Percentiles rank a stretch among this genome's conserved stretches.
Evolutionary conservation across 495 filamentous ascomycete genomes (phyloP).

Genomic region (Thozetella sp.): DNA sequence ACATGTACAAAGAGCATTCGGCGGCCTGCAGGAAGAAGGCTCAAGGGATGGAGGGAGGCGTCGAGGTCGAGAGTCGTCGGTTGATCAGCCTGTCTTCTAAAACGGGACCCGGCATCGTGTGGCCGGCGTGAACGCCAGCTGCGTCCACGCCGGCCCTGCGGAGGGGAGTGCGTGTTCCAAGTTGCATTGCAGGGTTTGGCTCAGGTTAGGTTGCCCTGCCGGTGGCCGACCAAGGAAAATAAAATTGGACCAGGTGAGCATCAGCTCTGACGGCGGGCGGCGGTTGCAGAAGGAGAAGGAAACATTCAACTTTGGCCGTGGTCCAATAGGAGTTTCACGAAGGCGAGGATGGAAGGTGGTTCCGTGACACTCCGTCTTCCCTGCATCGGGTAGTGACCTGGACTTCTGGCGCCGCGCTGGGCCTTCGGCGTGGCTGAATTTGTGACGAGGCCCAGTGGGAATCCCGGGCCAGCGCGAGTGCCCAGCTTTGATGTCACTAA

Average conservation of each 20-base stretch:
- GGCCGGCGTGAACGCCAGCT: neutral
- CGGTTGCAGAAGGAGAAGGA: neutral
- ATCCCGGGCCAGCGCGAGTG: too few species aligned
- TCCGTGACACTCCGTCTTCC: neutral
- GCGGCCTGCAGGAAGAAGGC: neutral
- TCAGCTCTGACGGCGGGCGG: neutral
- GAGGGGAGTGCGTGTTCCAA: neutral
- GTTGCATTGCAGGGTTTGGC: constrained; percentile 1
- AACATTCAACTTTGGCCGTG: constrained; percentile 2
- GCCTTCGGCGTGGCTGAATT: neutral
- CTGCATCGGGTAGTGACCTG: neutral
- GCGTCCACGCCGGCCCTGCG: neutral
- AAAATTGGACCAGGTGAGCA: constrained; percentile 2
- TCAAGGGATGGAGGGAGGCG: neutral
- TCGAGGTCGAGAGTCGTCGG: neutral
- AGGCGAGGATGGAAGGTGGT: neutral
- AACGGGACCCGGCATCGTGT: constrained; percentile 1
- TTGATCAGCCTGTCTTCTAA: neutral
- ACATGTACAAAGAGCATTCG: neutral
- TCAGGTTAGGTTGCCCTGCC: neutral
- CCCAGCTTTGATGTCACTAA: too few species aligned
- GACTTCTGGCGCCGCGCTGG: too few species aligned
- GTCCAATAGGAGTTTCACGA: constrained; percentile 1
- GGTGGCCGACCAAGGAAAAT: neutral
- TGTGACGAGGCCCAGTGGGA: too few species aligned